Percentiles rank a stretch among this genome's conserved stretches.
Conservation (phyloP, 2,329 filamentous ascomycete species). For the Cryphonectria radicalis region DNA sequence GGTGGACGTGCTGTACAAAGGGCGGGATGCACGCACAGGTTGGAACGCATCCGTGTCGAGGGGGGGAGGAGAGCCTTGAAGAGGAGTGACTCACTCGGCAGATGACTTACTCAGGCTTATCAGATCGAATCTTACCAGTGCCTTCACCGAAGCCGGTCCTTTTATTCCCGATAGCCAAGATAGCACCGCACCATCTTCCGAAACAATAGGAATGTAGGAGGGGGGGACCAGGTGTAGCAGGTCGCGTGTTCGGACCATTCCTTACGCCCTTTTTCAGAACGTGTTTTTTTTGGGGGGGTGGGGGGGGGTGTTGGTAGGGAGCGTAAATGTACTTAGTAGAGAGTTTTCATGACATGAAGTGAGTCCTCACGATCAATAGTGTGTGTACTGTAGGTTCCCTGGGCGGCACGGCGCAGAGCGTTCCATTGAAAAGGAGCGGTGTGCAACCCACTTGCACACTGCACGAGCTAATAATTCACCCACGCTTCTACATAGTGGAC, state of each 20-base stretch:
- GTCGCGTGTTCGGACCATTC: neutral
- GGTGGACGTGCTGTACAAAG: neutral
- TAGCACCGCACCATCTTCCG: neutral
- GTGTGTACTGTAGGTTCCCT: neutral
- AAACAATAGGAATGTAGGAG: neutral
- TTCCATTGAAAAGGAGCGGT: conserved; percentile 7
- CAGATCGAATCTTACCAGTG: neutral
- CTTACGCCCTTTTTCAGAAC: neutral
- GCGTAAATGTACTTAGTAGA: neutral
- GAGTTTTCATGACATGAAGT: neutral
- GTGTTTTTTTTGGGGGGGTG: neutral
- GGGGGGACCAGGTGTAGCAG: neutral
- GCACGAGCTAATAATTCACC: neutral
- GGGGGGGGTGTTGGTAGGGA: neutral
- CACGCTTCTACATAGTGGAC: neutral
- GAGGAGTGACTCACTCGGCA: neutral
- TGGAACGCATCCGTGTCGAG: neutral
- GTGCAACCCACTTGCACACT: neutral
- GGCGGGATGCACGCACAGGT: neutral
- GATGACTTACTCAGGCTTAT: neutral
- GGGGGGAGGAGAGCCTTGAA: neutral
- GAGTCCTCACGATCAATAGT: neutral
- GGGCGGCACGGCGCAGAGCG: neutral
- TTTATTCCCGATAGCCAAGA: neutral
- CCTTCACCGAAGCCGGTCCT: neutral